These are phyloP conservation scores for Hypoxylon fuscum DNA, from an alignment of 495 filamentous ascomycete species.

Conservation along the genomic window DNA sequence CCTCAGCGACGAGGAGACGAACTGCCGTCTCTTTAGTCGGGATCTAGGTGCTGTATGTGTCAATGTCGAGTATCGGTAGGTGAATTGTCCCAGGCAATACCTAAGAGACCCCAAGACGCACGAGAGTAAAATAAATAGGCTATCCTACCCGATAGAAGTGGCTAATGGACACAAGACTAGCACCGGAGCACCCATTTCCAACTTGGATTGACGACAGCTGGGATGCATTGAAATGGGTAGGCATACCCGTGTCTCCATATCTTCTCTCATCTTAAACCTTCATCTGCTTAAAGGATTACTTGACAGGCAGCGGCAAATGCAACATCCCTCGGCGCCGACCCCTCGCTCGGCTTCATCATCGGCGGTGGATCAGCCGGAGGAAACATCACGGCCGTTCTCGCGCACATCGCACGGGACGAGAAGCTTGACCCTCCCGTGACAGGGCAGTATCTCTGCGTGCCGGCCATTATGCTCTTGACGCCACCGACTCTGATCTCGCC, in stretches of 20 bases:
- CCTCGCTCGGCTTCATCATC: conserved; percentile 57
- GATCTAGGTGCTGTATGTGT: conserved; percentile 47
- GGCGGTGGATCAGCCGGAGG: conserved; percentile 61
- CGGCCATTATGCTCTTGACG: conserved; percentile 39
- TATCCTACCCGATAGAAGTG: too few species aligned
- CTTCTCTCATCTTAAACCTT: background rate
- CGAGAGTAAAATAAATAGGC: too few species aligned
- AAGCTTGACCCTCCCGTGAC: conserved; percentile 55
- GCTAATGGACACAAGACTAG: conserved; percentile 40
- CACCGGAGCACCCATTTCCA: conserved; percentile 61
- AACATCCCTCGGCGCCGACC: conserved; percentile 47
- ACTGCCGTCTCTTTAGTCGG: conserved; percentile 44
- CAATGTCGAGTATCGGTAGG: conserved; percentile 56
- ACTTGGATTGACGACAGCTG: conserved; percentile 56
- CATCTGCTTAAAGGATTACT: conserved; percentile 2
- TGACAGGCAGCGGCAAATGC: conserved; percentile 49
- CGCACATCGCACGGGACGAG: conserved; percentile 54
- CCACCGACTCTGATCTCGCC: conserved; percentile 22
- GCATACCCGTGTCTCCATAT: background rate
- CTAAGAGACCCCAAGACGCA: too few species aligned
- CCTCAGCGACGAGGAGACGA: conserved; percentile 43
- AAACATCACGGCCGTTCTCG: conserved; percentile 54
- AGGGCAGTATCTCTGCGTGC: conserved; percentile 55
- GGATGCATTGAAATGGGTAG: conserved; percentile 61
- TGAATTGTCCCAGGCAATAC: too few species aligned